These are phyloP conservation scores for Lumnitzera racemosa DNA, from an alignment of 345 rosid genomes.

Conservation along the genomic window DNA sequence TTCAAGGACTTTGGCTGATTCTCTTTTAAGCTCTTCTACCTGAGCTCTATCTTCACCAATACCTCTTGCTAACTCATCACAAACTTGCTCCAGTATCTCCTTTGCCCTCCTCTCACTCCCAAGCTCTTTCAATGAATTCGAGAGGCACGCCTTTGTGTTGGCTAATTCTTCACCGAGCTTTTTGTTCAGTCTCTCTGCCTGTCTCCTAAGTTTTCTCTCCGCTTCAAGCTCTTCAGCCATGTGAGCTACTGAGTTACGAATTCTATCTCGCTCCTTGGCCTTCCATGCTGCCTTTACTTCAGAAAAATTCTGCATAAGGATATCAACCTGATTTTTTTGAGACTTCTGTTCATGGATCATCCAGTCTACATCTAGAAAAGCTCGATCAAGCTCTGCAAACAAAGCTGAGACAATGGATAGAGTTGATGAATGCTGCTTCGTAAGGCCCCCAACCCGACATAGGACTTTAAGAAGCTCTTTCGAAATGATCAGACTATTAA, in stretches of 20 bases:
- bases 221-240: slow-evolving; percentile 60
- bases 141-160: slow-evolving; percentile 39
- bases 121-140: slow-evolving; percentile 38
- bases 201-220: slow-evolving; percentile 62
- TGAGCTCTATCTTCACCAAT: slow-evolving; percentile 67
- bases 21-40: slow-evolving; percentile 49
- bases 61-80: slow-evolving; percentile 76
- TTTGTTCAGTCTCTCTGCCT: slow-evolving; percentile 81
- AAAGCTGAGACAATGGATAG: slow-evolving; percentile 59
- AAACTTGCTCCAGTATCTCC: slow-evolving; percentile 75
- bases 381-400: slow-evolving; percentile 50
- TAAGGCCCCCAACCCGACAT: slow-evolving; percentile 47
- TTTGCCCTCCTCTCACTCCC: slow-evolving; percentile 78
- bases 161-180: slow-evolving; percentile 69
- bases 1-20: slow-evolving; percentile 49
- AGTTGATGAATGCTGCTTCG: slow-evolving; percentile 44
- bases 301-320: slow-evolving; percentile 36
- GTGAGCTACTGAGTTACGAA: slow-evolving; percentile 32
- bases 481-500: slow-evolving; percentile 52
- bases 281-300: slow-evolving; percentile 61
- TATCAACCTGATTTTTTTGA: slow-evolving; percentile 34
- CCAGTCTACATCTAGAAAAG: slow-evolving; percentile 44
- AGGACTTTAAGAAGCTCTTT: slow-evolving; percentile 74
- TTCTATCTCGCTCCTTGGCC: slow-evolving; percentile 44
- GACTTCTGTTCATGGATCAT: slow-evolving; percentile 40